These are phyloP conservation scores for Pyropia yezoensis DNA, from an alignment of 23 red algal genomes.

Conservation along the genomic window DNA sequence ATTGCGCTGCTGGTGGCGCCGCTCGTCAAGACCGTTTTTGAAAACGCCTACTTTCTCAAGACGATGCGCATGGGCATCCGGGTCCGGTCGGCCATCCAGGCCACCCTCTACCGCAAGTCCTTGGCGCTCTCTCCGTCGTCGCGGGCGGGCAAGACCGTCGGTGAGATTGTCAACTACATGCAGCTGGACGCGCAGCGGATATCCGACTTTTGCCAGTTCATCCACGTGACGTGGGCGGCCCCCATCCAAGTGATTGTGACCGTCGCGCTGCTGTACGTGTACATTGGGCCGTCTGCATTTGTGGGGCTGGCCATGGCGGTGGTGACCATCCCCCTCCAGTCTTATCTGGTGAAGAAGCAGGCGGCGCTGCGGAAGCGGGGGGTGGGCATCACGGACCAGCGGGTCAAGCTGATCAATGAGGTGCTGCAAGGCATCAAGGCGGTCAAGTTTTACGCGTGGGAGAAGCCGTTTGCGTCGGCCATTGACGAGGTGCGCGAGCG, in stretches of 20 bases:
- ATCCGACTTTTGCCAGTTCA: constrained; percentile 69
- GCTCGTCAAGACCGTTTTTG: constrained; percentile 58
- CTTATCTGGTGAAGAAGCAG: constrained; percentile 30
- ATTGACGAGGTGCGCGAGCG: constrained; percentile 42
- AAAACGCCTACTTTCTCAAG: constrained; percentile 74
- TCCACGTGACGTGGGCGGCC: constrained; percentile 76
- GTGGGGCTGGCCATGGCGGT: constrained; percentile 68
- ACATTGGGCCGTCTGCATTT: constrained; percentile 72
- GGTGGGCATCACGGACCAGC: constrained; percentile 67
- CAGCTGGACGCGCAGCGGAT: constrained; percentile 93
- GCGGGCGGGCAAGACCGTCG: constrained; percentile 56
- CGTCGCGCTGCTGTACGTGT: constrained; percentile 66
- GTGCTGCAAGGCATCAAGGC: constrained; percentile 95
- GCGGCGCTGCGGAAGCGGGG: constrained; percentile 25
- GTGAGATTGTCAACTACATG: constrained; percentile 98
- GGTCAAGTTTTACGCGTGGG: constrained; percentile 99
- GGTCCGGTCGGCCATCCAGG: constrained; percentile 64
- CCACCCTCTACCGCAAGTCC: constrained; percentile 85
- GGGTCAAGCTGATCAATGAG: constrained; percentile 94
- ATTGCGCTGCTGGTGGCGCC: constrained; percentile 58
- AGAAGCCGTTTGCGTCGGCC: constrained; percentile 59
- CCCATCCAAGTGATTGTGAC: constrained; percentile 77
- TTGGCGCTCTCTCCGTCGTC: constrained; percentile 63
- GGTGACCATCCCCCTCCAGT: constrained; percentile 56
- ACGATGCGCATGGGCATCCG: constrained; percentile 74